Conservation (phyloP, 2,329 filamentous ascomycete genomes). For the Achaetomium macrosporum region DNA sequence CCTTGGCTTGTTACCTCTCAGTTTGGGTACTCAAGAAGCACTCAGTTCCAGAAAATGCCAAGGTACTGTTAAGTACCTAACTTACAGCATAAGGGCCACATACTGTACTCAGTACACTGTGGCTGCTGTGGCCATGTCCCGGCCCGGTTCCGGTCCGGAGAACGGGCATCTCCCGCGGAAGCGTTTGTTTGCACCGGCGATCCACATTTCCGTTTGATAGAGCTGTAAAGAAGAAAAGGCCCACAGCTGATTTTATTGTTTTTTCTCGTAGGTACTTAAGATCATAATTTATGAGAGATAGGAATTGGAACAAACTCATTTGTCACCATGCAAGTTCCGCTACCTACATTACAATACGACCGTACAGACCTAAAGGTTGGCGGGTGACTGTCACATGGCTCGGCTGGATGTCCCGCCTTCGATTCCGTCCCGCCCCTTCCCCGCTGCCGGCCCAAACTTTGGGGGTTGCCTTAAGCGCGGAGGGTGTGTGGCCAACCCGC, state of each 20-base stretch:
- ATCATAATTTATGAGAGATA: background rate
- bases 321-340: too few relatives aligned
- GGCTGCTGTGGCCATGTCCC: background rate
- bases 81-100: too few relatives aligned
- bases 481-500: conserved; percentile 16
- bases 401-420: conserved; percentile 11
- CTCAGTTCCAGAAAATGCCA: too few relatives aligned
- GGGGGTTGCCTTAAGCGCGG: conserved; percentile 1
- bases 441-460: background rate
- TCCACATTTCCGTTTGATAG: background rate
- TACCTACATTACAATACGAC: too few relatives aligned
- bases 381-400: conserved; percentile 2
- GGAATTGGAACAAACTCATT: background rate
- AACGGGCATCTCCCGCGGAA: background rate
- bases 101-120: background rate
- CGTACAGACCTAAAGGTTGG: background rate
- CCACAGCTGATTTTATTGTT: background rate
- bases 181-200: too few relatives aligned
- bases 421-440: conserved; percentile 19
- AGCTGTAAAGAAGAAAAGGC: background rate
- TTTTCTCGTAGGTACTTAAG: too few relatives aligned
- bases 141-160: background rate
- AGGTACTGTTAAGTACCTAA: too few relatives aligned
- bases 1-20: too few relatives aligned
- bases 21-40: too few relatives aligned